Base-by-base conservation (phyloP, 2,329 filamentous ascomycete species). In the Plectosphaerella plurivora region DNA sequence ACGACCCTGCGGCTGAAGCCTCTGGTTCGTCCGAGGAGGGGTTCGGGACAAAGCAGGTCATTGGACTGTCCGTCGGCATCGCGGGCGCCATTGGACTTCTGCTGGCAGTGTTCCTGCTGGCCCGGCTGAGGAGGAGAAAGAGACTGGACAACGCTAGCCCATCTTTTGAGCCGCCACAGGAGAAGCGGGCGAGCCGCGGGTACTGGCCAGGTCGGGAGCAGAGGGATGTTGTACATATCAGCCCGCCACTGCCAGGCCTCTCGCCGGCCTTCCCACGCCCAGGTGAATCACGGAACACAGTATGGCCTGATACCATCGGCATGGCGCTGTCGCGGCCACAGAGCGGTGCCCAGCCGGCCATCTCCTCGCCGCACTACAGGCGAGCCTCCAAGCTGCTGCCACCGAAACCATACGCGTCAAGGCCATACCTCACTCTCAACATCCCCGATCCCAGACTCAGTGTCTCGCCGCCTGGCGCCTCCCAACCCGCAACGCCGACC, bases 371-470 rank as follows among this genome's bases (percentile, higher is more conserved):
- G 9, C 37, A 41, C 20, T 39, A 35, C 44, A 68, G 73, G 44
- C 71, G 66, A 14, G 49, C 66, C 5, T 78, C 75, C 2, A 73
- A 63, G 54, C 64, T 78, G 1, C 65, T 78, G n/a, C 75, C 75
- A 10, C 71, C 70, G 9, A 73, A 68, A 50, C 60, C 51, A 39
- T 57, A 36, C n/a, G 59, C 61, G 4, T 63, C 67, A 2, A 73
- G 68, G 56, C 77, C 79, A 14, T 61, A 68, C 3, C 62, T 81
- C 52, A 71, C 72, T 1, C 58, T 75, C 25, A 61, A 65, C 22
- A 74, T 75, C 24, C 68, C 68, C 5, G 47, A 55, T 35, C 37
- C 51, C 22, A 49, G 51, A n/a, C 51, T 57, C 22, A 49, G 47
- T 3, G 42, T 44, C 10, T 49, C 53, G 5, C 47, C 45, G 11